Conservation (phyloP, 2,329 filamentous ascomycete genomes). For the Fusarium kyushuense region DNA sequence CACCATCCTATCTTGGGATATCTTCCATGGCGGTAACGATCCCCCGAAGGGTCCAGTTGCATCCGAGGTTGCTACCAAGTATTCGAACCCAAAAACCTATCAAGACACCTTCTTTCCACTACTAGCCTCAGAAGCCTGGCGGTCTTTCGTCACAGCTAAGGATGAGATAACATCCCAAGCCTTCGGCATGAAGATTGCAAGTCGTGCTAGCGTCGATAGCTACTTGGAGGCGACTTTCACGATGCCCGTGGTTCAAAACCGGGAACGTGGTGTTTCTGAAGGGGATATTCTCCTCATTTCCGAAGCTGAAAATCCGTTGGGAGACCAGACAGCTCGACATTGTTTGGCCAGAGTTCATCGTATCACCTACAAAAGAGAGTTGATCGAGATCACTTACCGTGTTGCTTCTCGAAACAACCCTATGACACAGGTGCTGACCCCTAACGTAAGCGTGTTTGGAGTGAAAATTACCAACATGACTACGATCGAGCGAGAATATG, state of each 20-base stretch:
- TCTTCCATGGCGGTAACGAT: conserved; percentile 88
- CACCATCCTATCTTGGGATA: conserved; percentile 92
- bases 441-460: conserved; percentile 77
- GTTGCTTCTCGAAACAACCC: conserved; percentile 76
- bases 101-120: conserved; percentile 91
- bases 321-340: conserved; percentile 74
- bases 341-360: conserved; percentile 88
- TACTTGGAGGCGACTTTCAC: conserved; percentile 92
- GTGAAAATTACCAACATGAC: conserved; percentile 93
- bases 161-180: conserved; percentile 85
- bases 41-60: conserved; percentile 83
- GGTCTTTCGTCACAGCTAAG: conserved; percentile 88
- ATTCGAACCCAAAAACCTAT: conserved; percentile 81
- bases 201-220: conserved; percentile 88
- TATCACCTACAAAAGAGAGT: conserved; percentile 82
- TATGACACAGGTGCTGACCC: conserved; percentile 72
- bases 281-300: conserved; percentile 92
- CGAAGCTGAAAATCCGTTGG: conserved; percentile 76
- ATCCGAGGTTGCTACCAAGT: conserved; percentile 80
- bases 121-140: conserved; percentile 93
- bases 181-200: conserved; percentile 89
- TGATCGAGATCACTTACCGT: conserved; percentile 87
- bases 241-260: conserved; percentile 77
- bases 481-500: conserved; percentile 95
- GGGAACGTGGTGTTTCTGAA: conserved; percentile 79